A percentile compares a stretch with the other conserved stretches of the same genome.
phyloP scores from a whole-genome alignment of 306 rosid species.

The Hippophae tibetana region DNA sequence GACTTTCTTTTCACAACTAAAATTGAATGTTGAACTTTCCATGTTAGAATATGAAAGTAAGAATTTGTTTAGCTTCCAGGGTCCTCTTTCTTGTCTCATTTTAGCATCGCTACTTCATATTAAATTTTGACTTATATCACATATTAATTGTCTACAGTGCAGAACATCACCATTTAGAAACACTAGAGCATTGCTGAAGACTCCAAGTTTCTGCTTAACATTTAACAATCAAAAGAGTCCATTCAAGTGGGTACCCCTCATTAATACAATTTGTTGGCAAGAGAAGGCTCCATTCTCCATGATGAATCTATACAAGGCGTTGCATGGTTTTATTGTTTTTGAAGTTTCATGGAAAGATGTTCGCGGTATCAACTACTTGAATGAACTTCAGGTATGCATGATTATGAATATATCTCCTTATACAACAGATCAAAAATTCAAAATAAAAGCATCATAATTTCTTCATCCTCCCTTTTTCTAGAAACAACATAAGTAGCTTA shows the following conservation, averaged over 20 bases:
- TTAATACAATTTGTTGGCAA: neutral
- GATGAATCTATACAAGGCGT: slow-evolving; percentile 1
- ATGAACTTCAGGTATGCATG: slow-evolving; percentile 12
- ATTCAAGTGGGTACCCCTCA: neutral
- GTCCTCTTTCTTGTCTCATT: too few relatives aligned
- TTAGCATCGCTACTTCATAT: neutral
- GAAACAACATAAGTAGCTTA: too few relatives aligned
- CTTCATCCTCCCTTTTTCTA: too few relatives aligned
- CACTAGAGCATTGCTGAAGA: slow-evolving; percentile 7
- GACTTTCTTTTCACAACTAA: too few relatives aligned
- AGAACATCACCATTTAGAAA: slow-evolving; percentile 12
- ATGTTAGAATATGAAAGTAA: too few relatives aligned
- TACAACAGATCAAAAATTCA: neutral
- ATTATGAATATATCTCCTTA: neutral
- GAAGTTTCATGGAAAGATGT: slow-evolving; percentile 13
- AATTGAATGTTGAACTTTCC: too few relatives aligned
- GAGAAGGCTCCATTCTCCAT: slow-evolving; percentile 4
- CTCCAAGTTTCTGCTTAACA: slow-evolving; percentile 7
- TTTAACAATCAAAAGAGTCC: neutral
- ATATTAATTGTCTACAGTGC: slow-evolving; percentile 5
- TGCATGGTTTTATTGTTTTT: slow-evolving; percentile 12
- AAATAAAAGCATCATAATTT: neutral
- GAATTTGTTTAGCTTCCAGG: too few relatives aligned
- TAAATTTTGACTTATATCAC: neutral
- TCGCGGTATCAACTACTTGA: slow-evolving; percentile 8